Conservation (phyloP, 495 filamentous ascomycete species). For the Achaetomiella virescens region DNA sequence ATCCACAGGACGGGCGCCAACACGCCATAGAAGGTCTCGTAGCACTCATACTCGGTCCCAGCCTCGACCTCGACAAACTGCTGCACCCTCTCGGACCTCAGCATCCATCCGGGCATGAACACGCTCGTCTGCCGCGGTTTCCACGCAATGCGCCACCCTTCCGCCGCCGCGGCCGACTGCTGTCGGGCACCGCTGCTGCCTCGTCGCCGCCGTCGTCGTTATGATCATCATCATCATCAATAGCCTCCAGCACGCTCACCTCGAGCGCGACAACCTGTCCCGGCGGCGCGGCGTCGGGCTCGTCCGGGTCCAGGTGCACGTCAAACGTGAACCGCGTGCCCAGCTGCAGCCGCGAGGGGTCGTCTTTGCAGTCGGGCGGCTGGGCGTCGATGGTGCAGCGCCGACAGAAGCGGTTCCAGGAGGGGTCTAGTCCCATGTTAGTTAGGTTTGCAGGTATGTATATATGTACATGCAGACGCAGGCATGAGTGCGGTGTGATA, state of each 20-base stretch:
- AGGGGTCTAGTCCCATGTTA: constrained; percentile 13
- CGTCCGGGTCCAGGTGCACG: constrained; percentile 23
- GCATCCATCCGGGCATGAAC: constrained; percentile 21
- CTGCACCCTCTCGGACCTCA: constrained; percentile 34
- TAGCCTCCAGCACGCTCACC: constrained; percentile 28
- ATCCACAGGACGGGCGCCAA: constrained; percentile 24
- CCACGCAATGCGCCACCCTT: constrained; percentile 35
- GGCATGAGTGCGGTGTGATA: background rate
- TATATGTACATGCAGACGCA: no score
- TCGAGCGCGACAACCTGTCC: constrained; percentile 15
- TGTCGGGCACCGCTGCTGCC: no score
- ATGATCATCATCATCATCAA: constrained; percentile 11
- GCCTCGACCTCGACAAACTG: constrained; percentile 28
- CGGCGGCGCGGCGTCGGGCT: background rate
- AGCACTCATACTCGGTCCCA: constrained; percentile 26
- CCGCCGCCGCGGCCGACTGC: no score
- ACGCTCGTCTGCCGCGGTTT: constrained; percentile 8
- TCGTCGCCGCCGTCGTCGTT: background rate
- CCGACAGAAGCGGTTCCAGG: constrained; percentile 36
- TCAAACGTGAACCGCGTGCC: constrained; percentile 31
- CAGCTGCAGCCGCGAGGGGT: constrained; percentile 13
- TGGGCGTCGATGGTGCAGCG: constrained; percentile 21
- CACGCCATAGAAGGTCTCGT: constrained; percentile 38
- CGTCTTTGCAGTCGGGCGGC: background rate
- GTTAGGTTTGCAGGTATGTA: background rate